phyloP scores from a whole-genome alignment of 768 basidiomycete species.

The Hirschioporus abietinus region DNA sequence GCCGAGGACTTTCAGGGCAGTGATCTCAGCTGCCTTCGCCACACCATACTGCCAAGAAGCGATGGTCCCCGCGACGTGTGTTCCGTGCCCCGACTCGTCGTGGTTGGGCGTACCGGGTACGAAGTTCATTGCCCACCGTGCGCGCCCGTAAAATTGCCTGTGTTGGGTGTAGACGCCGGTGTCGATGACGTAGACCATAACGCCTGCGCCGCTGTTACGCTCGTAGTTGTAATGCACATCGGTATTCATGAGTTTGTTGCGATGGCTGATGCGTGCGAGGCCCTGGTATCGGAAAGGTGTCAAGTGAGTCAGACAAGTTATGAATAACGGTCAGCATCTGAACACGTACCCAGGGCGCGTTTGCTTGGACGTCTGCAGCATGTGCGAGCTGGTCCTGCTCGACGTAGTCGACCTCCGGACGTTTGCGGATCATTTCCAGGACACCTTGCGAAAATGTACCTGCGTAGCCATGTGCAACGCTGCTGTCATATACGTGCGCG shows the following conservation, averaged over 20 bases:
- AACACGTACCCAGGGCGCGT: constrained; percentile 77
- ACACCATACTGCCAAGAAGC: constrained; percentile 93
- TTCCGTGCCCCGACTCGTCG: constrained; percentile 94
- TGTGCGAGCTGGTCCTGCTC: constrained; percentile 93
- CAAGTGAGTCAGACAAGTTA: constrained; percentile 15
- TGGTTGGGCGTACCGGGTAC: constrained; percentile 76
- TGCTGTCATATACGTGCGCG: constrained; percentile 68
- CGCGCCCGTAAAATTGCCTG: constrained; percentile 83
- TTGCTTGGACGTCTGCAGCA: constrained; percentile 33
- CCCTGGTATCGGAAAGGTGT: constrained; percentile 48
- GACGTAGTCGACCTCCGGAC: constrained; percentile 88
- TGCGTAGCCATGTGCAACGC: constrained; percentile 66
- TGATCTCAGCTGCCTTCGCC: constrained; percentile 85
- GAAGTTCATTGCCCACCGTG: constrained; percentile 90
- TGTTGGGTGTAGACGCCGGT: constrained; percentile 88
- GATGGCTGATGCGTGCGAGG: constrained; percentile 91
- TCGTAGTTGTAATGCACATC: constrained; percentile 81
- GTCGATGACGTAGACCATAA: constrained; percentile 86
- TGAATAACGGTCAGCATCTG: constrained; percentile 2
- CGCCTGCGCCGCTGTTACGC: constrained; percentile 74
- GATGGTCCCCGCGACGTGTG: constrained; percentile 94
- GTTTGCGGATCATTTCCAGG: constrained; percentile 67
- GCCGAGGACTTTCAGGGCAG: constrained; percentile 95
- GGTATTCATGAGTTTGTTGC: constrained; percentile 62
- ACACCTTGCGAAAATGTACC: constrained; percentile 72